Evolutionary conservation across 2,329 filamentous ascomycete genomes (phyloP).

Genomic region (Hypoxylon sp.): DNA sequence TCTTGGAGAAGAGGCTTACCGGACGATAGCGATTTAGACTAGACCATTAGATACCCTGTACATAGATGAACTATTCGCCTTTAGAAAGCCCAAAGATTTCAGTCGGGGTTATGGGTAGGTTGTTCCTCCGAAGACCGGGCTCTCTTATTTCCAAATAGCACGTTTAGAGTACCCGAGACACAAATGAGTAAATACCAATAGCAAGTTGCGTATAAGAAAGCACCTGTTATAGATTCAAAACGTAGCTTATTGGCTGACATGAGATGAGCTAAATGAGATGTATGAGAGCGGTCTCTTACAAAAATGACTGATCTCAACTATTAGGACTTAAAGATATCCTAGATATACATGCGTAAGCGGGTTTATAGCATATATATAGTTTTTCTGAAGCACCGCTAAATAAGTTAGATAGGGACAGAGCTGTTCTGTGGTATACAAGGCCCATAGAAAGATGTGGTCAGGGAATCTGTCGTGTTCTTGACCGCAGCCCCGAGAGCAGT

Average conservation of each 20-base stretch:
- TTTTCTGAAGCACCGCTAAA: not conserved
- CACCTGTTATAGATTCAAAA: not conserved
- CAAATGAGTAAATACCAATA: not conserved
- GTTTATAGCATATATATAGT: not conserved
- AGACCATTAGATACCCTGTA: slow-evolving; percentile 10
- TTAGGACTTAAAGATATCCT: not conserved
- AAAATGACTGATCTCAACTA: not conserved
- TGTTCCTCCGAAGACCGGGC: too few relatives aligned
- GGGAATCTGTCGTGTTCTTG: slow-evolving; percentile 51
- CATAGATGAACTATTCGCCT: not conserved
- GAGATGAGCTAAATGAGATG: not conserved
- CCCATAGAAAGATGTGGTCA: slow-evolving; percentile 50
- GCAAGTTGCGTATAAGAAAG: not conserved
- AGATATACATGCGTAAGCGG: not conserved
- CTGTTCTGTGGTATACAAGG: slow-evolving; percentile 50
- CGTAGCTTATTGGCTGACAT: slow-evolving; percentile 54
- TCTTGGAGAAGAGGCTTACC: slow-evolving; percentile 53
- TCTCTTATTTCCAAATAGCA: too few relatives aligned
- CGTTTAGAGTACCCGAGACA: not conserved
- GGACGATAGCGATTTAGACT: slow-evolving; percentile 42
- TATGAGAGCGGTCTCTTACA: too few relatives aligned
- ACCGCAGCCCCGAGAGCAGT: slow-evolving; percentile 55
- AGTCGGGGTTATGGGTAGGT: not conserved
- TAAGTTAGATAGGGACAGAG: slow-evolving; percentile 44
- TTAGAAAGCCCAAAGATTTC: not conserved